phyloP scores from a whole-genome alignment of 768 basidiomycete species.

The Mycena filopes region DNA sequence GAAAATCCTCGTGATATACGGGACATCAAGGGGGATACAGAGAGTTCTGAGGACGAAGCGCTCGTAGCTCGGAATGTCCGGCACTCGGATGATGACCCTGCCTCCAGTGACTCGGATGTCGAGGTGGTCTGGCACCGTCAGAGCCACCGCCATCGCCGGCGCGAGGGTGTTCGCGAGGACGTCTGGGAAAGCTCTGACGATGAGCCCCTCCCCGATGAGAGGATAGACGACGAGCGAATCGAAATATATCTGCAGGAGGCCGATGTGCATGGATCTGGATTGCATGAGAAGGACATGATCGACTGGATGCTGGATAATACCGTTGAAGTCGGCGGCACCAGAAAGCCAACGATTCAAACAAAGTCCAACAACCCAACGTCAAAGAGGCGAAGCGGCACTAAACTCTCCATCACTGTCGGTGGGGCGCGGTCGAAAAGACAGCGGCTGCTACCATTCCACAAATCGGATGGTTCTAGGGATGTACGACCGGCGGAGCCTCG shows the following conservation, averaged over 20 bases:
- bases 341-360: slow-evolving; percentile 32
- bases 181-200: slow-evolving; percentile 40
- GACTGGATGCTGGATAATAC: slow-evolving; percentile 75
- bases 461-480: slow-evolving; percentile 37
- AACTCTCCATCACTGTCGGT: slow-evolving; percentile 50
- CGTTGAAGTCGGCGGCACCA: slow-evolving; percentile 39
- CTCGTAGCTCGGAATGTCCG: slow-evolving; percentile 9
- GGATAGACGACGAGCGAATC: slow-evolving; percentile 44
- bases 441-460: slow-evolving; percentile 41
- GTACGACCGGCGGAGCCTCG: slow-evolving; percentile 35
- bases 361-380: slow-evolving; percentile 12
- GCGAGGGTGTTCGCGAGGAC: neutral
- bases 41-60: slow-evolving; percentile 60
- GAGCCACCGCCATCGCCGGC: slow-evolving; percentile 27
- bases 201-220: slow-evolving; percentile 21
- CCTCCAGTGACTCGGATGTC: slow-evolving; percentile 31
- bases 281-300: slow-evolving; percentile 63
- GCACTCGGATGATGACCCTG: slow-evolving; percentile 23
- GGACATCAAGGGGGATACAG: slow-evolving; percentile 70
- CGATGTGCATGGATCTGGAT: slow-evolving; percentile 34
- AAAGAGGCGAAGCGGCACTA: slow-evolving; percentile 31
- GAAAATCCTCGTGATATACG: slow-evolving; percentile 41
- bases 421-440: slow-evolving; percentile 52
- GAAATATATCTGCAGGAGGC: slow-evolving; percentile 45
- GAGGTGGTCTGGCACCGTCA: slow-evolving; percentile 37